Percentiles rank a stretch among this genome's conserved stretches.
These are phyloP conservation scores for Lolium multiflorum DNA, from an alignment of 176 grass and related monocot genomes.

Conservation along the genomic window DNA sequence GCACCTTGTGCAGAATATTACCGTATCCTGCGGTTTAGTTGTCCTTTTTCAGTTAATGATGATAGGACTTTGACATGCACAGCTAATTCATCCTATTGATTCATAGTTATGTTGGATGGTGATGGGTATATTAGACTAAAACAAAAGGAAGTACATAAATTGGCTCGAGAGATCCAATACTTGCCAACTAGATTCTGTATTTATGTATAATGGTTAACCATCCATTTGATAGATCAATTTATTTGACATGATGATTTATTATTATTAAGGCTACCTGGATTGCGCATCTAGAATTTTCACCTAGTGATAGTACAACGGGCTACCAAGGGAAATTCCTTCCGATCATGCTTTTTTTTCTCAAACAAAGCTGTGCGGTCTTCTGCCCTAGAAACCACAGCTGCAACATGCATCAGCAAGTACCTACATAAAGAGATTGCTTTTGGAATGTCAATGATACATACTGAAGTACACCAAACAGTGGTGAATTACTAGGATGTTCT, in stretches of 20 bases:
- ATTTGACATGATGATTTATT: background rate
- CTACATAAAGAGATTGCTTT: background rate
- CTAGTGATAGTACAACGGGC: slow-evolving; percentile 4
- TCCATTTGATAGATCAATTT: slow-evolving; percentile 4
- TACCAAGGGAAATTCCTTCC: background rate
- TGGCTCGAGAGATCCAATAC: background rate
- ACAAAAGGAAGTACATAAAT: slow-evolving; percentile 10
- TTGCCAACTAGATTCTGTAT: slow-evolving; percentile 2
- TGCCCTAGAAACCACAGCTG: background rate
- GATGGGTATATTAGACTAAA: slow-evolving; percentile 14
- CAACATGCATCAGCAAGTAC: background rate
- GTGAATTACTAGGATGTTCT: slow-evolving; percentile 24
- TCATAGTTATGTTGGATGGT: slow-evolving; percentile 41
- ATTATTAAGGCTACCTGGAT: slow-evolving; percentile 36
- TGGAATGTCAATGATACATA: slow-evolving; percentile 4
- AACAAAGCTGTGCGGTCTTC: slow-evolving; percentile 2
- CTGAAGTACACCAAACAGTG: background rate
- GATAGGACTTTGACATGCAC: slow-evolving; percentile 24
- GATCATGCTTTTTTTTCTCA: background rate
- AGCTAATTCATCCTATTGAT: slow-evolving; percentile 44
- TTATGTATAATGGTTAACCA: background rate
- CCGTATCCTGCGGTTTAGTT: slow-evolving; percentile 15
- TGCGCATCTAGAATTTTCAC: background rate
- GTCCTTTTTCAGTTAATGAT: slow-evolving; percentile 48
- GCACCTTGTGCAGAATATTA: slow-evolving; percentile 40